Evolutionary conservation across 805 yeast species (phyloP), one percentile per base, ranked within the genome.

Genomic region (Candida argentea): DNA sequence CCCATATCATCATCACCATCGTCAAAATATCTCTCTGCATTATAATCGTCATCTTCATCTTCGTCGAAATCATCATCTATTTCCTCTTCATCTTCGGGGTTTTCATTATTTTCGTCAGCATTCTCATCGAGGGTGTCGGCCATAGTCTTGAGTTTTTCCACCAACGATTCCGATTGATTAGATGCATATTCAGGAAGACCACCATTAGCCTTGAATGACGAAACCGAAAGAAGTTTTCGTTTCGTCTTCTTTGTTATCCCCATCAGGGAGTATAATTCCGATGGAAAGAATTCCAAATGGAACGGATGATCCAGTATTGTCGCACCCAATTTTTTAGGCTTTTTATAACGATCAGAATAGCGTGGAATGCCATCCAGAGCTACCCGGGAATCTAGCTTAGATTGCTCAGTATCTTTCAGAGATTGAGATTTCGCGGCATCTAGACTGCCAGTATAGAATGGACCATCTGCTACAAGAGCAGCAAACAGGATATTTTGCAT

Each of bases 251-350:
- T 73, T 30, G 59, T 58, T 9, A 73, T 61, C 2, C 84, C 83
- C 76, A 84, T 76, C 5, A 76, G 81, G 12, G 65, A 55, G 39
- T 78, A 76, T 31, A 87, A 57, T 48, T 87, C 96, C 11, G 62
- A 66, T 1, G 96, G 95, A 46, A 85, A 80, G 37, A 82, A 65
- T 30, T 70, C 73, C 6, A 73, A 43, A 31, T 69, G 67, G 48
- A 76, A 83, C 2, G 94, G 93, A 54, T 81, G 86, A 29, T 80
- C 86, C 35, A 76, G 79, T 6, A 79, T 69, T 2, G 87, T 75
- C 28, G 77, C 67, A 1, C 85, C 84, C 10, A 77, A 68, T 43
- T 70, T 73, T 31, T 82, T 68, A 41, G 73, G 74, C 48, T 78
- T 78, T 38, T 77, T 60, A 52, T 82, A 87, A 48, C 65, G 66